Percentiles rank a stretch among this genome's conserved stretches.
Conservation (phyloP, 2,329 filamentous ascomycete species). For the Helicocarpus griseus region DNA sequence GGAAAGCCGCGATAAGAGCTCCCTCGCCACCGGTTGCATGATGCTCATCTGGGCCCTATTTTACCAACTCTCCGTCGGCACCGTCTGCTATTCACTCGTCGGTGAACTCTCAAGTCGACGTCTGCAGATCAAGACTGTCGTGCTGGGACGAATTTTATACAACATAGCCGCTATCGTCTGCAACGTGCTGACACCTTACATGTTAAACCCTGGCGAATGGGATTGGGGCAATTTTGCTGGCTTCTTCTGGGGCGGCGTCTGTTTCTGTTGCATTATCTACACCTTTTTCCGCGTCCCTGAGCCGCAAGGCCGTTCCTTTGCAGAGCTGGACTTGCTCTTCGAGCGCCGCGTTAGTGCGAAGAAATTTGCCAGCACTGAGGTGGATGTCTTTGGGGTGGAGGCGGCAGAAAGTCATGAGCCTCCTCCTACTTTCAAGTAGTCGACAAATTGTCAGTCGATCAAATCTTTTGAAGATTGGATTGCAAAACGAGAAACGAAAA, state of each 20-base stretch:
- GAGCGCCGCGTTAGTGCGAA: slow-evolving; percentile 61
- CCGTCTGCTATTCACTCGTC: slow-evolving; percentile 82
- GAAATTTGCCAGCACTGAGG: slow-evolving; percentile 45
- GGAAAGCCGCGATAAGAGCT: slow-evolving; percentile 48
- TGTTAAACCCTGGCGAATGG: slow-evolving; percentile 82
- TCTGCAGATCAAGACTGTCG: slow-evolving; percentile 84
- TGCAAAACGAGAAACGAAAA: not conserved
- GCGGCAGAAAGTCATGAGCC: slow-evolving; percentile 9
- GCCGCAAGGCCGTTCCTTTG: slow-evolving; percentile 69
- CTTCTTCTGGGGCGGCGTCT: slow-evolving; percentile 80
- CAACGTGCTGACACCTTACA: slow-evolving; percentile 77
- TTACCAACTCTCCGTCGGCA: slow-evolving; percentile 81
- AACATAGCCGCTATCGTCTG: slow-evolving; percentile 76
- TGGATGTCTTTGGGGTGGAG: slow-evolving; percentile 14
- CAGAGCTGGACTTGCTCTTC: slow-evolving; percentile 77
- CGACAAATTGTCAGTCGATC: not conserved
- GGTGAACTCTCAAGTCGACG: slow-evolving; percentile 73
- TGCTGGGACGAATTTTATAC: slow-evolving; percentile 70
- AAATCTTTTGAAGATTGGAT: no score
- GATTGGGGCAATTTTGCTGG: slow-evolving; percentile 80
- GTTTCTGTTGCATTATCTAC: slow-evolving; percentile 72
- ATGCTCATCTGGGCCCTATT: slow-evolving; percentile 75
- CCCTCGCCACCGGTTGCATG: slow-evolving; percentile 71
- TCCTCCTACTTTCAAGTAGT: slow-evolving; percentile 7
- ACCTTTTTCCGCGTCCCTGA: slow-evolving; percentile 75